Evolutionary conservation across 176 grass and related monocot genomes (phyloP), one percentile per base, ranked within the genome.

Genomic region (Chrysopogon serrulatus): DNA sequence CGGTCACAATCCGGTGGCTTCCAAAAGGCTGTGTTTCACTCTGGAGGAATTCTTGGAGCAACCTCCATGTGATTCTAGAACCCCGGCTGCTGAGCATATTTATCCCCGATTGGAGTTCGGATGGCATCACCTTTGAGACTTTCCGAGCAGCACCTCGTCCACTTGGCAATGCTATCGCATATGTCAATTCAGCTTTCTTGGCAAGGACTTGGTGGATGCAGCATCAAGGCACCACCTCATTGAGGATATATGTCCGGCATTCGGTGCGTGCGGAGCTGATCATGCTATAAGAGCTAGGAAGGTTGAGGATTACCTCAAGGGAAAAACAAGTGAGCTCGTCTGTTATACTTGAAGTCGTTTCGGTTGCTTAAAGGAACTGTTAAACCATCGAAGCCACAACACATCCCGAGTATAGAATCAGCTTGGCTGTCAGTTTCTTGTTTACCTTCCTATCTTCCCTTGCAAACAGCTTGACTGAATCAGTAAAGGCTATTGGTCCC

Each of bases 171-270:
- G 95, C 92, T 56, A 82, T 97, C 44, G 85, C 95, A 34, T 97
- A 91, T 87, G 48, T 89, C 54, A 97, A 97, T 68, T 90, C 88
- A 65, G 89, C 95, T 62, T 97, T 97, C 84, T 89, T 97, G 74
- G 92, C 83, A 53, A 82, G 76, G 71, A 87, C 78, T 76, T 85
- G 43, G 63, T 42, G 9, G 89, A 57, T 24, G 23, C 53, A 57
- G 53, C 2, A n/a, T 56, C 53, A 57, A 57, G 83, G 9, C 39
- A 70, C 49, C 65, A 76, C 66, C 13, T 89, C 32, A 68, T 94
- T 53, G 77, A 94, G 83, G 86, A 92, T 74, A 39, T 94, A 68
- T 71, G 79, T 30, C 87, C 94, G 23, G 88, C 92, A 2, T 97
- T 92, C 10, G 95, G 95, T 17, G 92, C 95, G 18, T 97, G 82